Conservation (phyloP, 345 rosid genomes). For the Melastoma malabathricum region DNA sequence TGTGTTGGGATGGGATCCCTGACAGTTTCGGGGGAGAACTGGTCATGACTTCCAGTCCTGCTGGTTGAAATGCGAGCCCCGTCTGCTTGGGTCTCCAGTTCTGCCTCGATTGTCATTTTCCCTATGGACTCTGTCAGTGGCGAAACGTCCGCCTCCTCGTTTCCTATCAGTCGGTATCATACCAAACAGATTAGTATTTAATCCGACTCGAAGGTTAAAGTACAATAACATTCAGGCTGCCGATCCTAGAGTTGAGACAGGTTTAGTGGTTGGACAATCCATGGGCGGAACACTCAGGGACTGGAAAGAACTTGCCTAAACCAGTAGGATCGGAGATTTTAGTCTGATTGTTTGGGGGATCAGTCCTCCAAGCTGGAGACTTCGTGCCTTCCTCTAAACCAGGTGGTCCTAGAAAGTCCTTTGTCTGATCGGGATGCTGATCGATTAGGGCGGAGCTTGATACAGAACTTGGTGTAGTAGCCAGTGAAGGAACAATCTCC, state of each 20-base stretch:
- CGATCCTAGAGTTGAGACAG: neutral
- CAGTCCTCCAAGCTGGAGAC: constrained; percentile 21
- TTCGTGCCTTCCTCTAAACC: constrained; percentile 43
- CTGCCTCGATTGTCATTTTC: constrained; percentile 3
- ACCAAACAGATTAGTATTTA: neutral
- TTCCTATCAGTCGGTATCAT: constrained; percentile 1
- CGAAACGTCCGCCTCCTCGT: constrained; percentile 6
- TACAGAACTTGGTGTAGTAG: constrained; percentile 7
- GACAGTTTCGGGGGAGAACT: constrained; percentile 32
- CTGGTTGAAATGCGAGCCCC: constrained; percentile 11
- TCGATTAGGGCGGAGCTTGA: constrained; percentile 12
- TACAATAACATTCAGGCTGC: neutral
- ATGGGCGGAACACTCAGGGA: too few species aligned
- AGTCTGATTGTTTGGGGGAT: constrained; percentile 41
- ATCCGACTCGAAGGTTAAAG: neutral
- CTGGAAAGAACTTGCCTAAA: constrained; percentile 26
- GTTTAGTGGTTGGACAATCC: too few species aligned
- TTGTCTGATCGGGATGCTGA: constrained; percentile 14
- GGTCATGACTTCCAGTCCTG: constrained; percentile 47
- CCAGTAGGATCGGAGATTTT: constrained; percentile 38
- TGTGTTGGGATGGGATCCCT: constrained; percentile 10
- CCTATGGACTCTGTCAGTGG: constrained; percentile 4
- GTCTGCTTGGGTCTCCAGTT: neutral
- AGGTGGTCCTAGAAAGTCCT: constrained; percentile 24
- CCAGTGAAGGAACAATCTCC: too few species aligned